Percentiles rank a stretch among this genome's conserved stretches.
Evolutionary conservation across 1,284 basidiomycete species (phyloP).

Genomic region (Sanguinoderma infundibulare): DNA sequence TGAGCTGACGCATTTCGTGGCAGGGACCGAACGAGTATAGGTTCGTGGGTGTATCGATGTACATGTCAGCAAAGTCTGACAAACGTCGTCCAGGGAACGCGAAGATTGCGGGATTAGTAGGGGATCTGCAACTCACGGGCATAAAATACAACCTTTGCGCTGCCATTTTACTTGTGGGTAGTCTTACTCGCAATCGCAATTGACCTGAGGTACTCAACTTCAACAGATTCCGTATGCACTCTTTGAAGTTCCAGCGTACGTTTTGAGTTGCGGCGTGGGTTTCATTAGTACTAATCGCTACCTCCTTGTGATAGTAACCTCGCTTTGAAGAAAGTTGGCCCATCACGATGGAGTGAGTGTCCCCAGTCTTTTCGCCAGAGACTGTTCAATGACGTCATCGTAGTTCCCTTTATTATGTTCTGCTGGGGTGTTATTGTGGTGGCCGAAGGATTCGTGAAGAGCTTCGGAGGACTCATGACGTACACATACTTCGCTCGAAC

Average conservation of each 20-base stretch:
- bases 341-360: conserved; percentile 21
- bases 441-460: conserved; percentile 23
- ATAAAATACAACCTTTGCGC: conserved; percentile 23
- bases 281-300: neutral
- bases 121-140: conserved; percentile 20
- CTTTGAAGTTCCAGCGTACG: conserved; percentile 23
- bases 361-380: too few species aligned
- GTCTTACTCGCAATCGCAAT: neutral
- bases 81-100: conserved; percentile 17
- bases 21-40: conserved; percentile 72
- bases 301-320: conserved; percentile 12
- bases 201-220: neutral
- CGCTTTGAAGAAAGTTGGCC: conserved; percentile 14
- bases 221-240: conserved; percentile 20
- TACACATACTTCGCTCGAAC: neutral
- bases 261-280: neutral
- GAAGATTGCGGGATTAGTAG: conserved; percentile 22
- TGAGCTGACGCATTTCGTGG: conserved; percentile 40
- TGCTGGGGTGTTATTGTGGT: conserved; percentile 19
- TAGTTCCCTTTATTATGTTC: conserved; percentile 23
- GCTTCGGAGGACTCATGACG: conserved; percentile 16
- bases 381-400: too few species aligned
- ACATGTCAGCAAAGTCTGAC: conserved; percentile 31
- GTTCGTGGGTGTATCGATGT: conserved; percentile 46
- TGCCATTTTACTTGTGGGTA: conserved; percentile 21